Percentiles rank a stretch among this genome's conserved stretches.
These are phyloP conservation scores for Heracleum sosnowskyi DNA, from an alignment of 129 eudicot species.

Conservation along the genomic window DNA sequence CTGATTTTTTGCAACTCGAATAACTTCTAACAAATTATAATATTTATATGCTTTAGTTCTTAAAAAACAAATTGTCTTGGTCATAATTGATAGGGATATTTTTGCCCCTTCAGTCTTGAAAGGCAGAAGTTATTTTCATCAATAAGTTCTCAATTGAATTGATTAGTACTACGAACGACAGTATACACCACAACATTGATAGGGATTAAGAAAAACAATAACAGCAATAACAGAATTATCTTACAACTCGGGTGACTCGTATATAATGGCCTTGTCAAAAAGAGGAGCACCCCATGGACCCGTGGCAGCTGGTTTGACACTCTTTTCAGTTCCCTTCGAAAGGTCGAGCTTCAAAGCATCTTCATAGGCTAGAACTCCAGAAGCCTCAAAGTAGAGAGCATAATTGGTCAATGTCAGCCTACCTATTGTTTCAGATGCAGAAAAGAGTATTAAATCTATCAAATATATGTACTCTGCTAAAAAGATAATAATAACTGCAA, in stretches of 20 bases:
- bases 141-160: background rate
- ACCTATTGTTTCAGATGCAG: slow-evolving; percentile 28
- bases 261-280: slow-evolving; percentile 75
- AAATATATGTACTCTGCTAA: background rate
- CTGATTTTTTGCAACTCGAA: background rate
- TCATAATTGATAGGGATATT: background rate
- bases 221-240: slow-evolving; percentile 4
- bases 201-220: background rate
- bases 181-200: background rate
- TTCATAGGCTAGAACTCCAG: slow-evolving; percentile 51
- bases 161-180: background rate
- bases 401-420: slow-evolving; percentile 82
- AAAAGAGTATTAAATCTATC: background rate
- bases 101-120: background rate
- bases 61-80: background rate
- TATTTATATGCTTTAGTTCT: too few species aligned
- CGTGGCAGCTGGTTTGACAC: slow-evolving; percentile 61
- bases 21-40: background rate
- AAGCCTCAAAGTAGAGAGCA: slow-evolving; percentile 94
- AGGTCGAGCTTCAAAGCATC: slow-evolving; percentile 76
- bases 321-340: slow-evolving; percentile 49
- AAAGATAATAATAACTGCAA: background rate
- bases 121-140: background rate
- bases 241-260: slow-evolving; percentile 72
- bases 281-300: slow-evolving; percentile 97